Conservation (phyloP, 768 basidiomycete genomes). For the Mycena belliarum region DNA sequence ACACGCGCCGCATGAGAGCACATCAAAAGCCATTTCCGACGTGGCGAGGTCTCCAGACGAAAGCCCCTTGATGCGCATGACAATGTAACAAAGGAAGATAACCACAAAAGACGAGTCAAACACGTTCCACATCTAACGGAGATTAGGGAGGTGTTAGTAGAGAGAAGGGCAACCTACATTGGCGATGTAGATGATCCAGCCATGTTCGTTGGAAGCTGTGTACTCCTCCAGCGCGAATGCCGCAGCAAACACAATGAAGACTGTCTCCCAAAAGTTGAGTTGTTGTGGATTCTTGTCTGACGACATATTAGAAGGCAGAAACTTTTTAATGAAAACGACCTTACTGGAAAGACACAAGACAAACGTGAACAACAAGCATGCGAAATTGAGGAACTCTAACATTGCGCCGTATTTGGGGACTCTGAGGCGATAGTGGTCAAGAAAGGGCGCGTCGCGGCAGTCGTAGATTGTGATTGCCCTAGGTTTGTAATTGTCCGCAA, state of each 20-base stretch:
- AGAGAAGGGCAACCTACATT: constrained; percentile 51
- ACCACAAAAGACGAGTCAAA: constrained; percentile 78
- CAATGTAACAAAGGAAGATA: constrained; percentile 69
- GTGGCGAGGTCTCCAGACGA: constrained; percentile 46
- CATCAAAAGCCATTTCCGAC: constrained; percentile 76
- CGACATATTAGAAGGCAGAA: background rate
- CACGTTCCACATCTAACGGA: constrained; percentile 83
- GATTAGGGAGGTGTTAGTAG: constrained; percentile 1
- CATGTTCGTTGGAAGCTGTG: background rate
- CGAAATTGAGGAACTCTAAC: constrained; percentile 79
- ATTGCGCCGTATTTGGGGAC: constrained; percentile 58
- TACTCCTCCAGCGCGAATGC: constrained; percentile 70
- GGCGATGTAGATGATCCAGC: constrained; percentile 70
- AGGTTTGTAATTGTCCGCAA: constrained; percentile 90
- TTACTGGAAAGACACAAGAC: constrained; percentile 74
- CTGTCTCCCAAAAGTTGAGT: constrained; percentile 62
- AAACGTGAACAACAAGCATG: constrained; percentile 66
- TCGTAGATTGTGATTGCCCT: constrained; percentile 75
- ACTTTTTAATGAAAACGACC: constrained; percentile 25
- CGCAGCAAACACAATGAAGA: constrained; percentile 73
- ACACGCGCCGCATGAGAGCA: constrained; percentile 82
- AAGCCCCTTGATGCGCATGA: constrained; percentile 66
- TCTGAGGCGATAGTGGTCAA: constrained; percentile 76
- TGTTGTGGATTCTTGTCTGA: constrained; percentile 57
- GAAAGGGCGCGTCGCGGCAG: constrained; percentile 61